A percentile compares a stretch with the other conserved stretches of the same genome.
Conservation (phyloP, 352 stramenopile genomes). For the Ophiocytium majus region DNA sequence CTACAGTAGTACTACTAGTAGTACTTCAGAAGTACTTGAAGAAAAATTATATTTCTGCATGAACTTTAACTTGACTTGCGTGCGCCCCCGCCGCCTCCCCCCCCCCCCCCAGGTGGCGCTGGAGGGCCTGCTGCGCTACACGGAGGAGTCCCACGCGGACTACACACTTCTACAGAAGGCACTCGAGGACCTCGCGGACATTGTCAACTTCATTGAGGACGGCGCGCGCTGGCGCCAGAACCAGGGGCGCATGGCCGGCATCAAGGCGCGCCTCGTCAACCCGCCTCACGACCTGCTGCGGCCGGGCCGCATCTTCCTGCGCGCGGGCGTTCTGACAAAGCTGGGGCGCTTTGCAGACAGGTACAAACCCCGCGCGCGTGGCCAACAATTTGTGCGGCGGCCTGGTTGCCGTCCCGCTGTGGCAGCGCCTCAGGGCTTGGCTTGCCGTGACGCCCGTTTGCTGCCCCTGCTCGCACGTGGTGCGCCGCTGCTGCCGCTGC, state of each 20-base stretch:
- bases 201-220: slow-evolving; percentile 52
- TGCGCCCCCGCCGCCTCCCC: too few relatives aligned
- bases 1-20: too few relatives aligned
- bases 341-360: slow-evolving; percentile 28
- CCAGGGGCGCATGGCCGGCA: slow-evolving; percentile 27
- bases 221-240: slow-evolving; percentile 44
- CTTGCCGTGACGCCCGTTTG: too few relatives aligned
- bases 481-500: too few relatives aligned
- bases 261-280: neutral
- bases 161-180: slow-evolving; percentile 34
- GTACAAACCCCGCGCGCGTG: too few relatives aligned
- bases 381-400: too few relatives aligned
- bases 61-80: too few relatives aligned
- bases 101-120: slow-evolving; percentile 21
- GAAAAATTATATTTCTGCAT: too few relatives aligned
- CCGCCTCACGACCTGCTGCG: slow-evolving; percentile 28
- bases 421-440: too few relatives aligned
- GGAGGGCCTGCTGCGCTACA: slow-evolving; percentile 48
- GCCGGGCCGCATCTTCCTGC: slow-evolving; percentile 39
- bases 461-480: too few relatives aligned
- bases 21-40: too few relatives aligned
- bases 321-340: slow-evolving; percentile 39
- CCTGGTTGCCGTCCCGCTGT: too few relatives aligned
- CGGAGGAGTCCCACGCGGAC: slow-evolving; percentile 38
- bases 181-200: slow-evolving; percentile 42